Evolutionary conservation across 2,329 filamentous ascomycete genomes (phyloP).

Genomic region (Chrysoporthe deuterocubensis): DNA sequence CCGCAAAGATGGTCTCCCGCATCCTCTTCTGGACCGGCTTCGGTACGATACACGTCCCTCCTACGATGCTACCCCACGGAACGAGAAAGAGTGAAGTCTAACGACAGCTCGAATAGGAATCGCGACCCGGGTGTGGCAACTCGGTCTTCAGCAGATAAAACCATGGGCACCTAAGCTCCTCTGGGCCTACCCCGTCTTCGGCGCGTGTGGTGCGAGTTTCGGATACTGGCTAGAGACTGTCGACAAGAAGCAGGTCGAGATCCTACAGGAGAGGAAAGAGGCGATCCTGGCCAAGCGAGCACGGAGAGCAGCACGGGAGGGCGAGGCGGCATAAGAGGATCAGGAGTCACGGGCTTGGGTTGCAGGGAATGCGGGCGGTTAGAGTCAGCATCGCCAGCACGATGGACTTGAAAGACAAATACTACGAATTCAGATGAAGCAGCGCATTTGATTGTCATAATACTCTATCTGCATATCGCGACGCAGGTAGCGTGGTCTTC

Average conservation of each 20-base stretch:
- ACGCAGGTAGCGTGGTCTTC: not conserved
- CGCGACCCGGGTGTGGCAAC: constrained; percentile 91
- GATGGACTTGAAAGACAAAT: not conserved
- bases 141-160: constrained; percentile 97
- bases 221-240: constrained; percentile 97
- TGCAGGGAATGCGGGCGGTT: not conserved
- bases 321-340: constrained; percentile 33
- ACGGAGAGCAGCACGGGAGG: constrained; percentile 71
- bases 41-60: constrained; percentile 63
- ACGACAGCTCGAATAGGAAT: constrained; percentile 64
- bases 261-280: constrained; percentile 79
- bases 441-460: constrained; percentile 13
- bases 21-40: constrained; percentile 88
- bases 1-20: constrained; percentile 59
- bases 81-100: not conserved
- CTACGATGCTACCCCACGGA: constrained; percentile 18
- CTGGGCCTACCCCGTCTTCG: constrained; percentile 92
- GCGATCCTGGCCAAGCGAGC: constrained; percentile 86
- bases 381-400: not conserved
- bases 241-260: constrained; percentile 77
- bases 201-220: constrained; percentile 83
- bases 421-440: not conserved
- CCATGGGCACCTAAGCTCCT: constrained; percentile 84
- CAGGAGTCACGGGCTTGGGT: not conserved
- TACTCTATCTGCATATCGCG: not conserved